Evolutionary conservation across 495 filamentous ascomycete genomes (phyloP), one percentile per base, ranked within the genome.

Genomic region (Tuber melanosporum): DNA sequence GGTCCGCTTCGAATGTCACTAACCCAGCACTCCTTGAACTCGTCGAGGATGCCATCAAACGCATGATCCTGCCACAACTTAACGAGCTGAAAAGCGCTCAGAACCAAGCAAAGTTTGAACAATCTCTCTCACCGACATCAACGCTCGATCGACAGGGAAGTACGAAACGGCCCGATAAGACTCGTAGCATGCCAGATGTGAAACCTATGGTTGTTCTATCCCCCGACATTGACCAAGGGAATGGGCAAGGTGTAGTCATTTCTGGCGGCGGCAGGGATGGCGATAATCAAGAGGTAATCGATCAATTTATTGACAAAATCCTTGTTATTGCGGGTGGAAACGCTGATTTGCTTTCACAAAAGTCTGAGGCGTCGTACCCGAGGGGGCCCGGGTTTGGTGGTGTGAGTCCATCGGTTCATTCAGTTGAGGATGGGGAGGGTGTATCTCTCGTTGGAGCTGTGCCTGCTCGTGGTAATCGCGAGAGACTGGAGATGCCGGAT

Each of bases 21-120:
- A 98, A 99, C 83, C 95, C 95, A 0, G 96, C 93, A 78, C 85
- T 99, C n/a, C 88, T 98, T 8, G 93, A 96, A 83, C 94, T 94
- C 0, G 95, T 99, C 12, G 95, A 98, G 84, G 95, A 98, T 86
- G 94, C 95, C 36, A 98, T 99, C 79, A 91, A 92, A 72, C 89
- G 94, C 70, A 86, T 98, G 71, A 97, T 98, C 72, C 85, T 98
- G 2, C 96, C 95, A 0, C 95, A 99, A 83, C 87, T 99, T 71
- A 93, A 93, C 73, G 93, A 93, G 45, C 87, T 98, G 70, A 98
- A 97, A 85, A 90, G 93, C 82, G 93, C 97, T 81, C 92, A 96
- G 83, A 93, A 89, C 76, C 86, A 91, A 77, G 86, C 88, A 49
- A 88, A 89, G 71, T 84, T 87, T 74, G 91, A 90, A 79, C 86